Evolutionary conservation across 2,329 filamentous ascomycete species (phyloP).

Genomic region (Cryphonectria carpinicola): DNA sequence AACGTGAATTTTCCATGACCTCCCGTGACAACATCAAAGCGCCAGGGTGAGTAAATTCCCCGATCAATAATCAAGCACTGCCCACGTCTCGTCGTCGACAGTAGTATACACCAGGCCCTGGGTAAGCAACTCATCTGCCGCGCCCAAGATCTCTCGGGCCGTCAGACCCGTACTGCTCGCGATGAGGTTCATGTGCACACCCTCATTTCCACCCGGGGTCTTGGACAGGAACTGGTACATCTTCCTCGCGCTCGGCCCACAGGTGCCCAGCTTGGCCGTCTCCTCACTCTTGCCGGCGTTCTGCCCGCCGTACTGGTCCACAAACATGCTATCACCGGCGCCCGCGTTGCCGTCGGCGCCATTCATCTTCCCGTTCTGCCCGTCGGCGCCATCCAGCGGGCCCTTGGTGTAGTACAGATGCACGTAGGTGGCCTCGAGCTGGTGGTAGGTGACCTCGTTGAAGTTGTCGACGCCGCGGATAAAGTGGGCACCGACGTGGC

Average conservation of each 20-base stretch:
- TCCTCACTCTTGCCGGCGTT: slow-evolving; percentile 42
- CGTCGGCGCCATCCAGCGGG: slow-evolving; percentile 46
- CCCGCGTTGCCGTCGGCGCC: slow-evolving; percentile 40
- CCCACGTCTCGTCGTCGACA: slow-evolving; percentile 91
- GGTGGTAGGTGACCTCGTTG: slow-evolving; percentile 92
- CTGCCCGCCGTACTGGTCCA: slow-evolving; percentile 51
- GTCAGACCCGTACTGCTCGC: slow-evolving; percentile 67
- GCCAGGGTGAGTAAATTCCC: neutral
- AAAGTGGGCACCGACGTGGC: slow-evolving; percentile 78
- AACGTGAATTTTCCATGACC: slow-evolving; percentile 8
- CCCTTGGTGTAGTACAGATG: slow-evolving; percentile 84
- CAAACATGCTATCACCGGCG: slow-evolving; percentile 58
- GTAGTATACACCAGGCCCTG: slow-evolving; percentile 85
- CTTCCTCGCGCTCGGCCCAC: slow-evolving; percentile 64
- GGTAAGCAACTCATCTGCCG: slow-evolving; percentile 78
- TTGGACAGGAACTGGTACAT: slow-evolving; percentile 73
- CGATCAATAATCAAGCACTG: slow-evolving; percentile 69
- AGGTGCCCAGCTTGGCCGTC: slow-evolving; percentile 49
- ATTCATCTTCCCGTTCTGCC: slow-evolving; percentile 40
- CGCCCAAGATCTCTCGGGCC: slow-evolving; percentile 71
- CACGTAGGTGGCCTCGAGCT: slow-evolving; percentile 86
- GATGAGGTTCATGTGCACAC: slow-evolving; percentile 80
- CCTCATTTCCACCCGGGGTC: slow-evolving; percentile 75
- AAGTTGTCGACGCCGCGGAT: slow-evolving; percentile 80
- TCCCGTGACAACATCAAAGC: slow-evolving; percentile 15